Evolutionary conservation across 2,329 filamentous ascomycete genomes (phyloP).

Genomic region (Harringtonia aguacate): DNA sequence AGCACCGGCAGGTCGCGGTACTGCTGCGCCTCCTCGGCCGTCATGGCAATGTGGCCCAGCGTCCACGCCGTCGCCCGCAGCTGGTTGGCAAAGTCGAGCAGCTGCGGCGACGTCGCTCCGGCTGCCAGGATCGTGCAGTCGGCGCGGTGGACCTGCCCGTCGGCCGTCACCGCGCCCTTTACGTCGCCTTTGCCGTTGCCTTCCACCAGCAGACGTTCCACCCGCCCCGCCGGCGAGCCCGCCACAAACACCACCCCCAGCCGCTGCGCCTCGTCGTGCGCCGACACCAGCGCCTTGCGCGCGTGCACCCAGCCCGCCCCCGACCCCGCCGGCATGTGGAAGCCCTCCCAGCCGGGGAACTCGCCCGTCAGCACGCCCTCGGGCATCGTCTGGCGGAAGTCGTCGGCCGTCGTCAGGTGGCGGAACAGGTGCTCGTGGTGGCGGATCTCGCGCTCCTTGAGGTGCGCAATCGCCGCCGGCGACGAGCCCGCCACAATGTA

Average conservation of each 20-base stretch:
- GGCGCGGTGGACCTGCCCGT: not conserved
- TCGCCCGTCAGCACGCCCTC: not conserved
- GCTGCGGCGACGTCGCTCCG: not conserved
- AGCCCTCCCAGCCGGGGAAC: not conserved
- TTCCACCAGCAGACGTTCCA: no score
- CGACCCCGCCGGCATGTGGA: not conserved
- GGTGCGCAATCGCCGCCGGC: no score
- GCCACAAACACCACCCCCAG: no score
- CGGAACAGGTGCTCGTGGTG: no score
- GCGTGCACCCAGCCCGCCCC: conserved; percentile 2
- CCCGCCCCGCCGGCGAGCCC: no score
- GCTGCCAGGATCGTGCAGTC: not conserved
- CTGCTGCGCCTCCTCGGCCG: not conserved
- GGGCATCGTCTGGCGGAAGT: not conserved
- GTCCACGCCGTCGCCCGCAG: conserved; percentile 1
- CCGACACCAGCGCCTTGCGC: not conserved
- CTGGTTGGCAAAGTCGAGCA: conserved; percentile 1
- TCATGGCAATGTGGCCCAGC: not conserved
- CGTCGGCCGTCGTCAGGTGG: not conserved
- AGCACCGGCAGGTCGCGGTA: conserved; percentile 1
- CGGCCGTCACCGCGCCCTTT: not conserved
- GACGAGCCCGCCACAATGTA: no score
- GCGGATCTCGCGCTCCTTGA: no score
- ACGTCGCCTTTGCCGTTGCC: no score
- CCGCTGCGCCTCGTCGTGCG: no score